Base-by-base conservation (phyloP, 306 rosid species). In the Casuarina cunninghamiana region DNA sequence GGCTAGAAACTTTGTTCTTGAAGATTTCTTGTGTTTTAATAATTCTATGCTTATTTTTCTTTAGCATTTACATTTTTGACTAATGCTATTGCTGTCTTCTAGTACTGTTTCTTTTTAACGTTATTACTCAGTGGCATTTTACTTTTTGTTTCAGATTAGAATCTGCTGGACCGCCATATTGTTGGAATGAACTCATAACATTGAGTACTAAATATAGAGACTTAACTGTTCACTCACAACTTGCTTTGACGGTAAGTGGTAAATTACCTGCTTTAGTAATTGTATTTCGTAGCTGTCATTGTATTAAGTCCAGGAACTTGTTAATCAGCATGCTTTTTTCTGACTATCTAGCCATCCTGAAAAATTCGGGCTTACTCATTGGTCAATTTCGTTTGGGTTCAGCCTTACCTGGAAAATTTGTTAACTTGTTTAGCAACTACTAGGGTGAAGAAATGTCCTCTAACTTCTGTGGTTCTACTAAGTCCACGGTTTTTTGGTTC, bases 221-320 rank as follows among this genome's bases (percentile, higher is more conserved):
- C 84, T 87, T 95, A 82, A 95, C 99, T 71, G 89, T 82, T 86
- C 93, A 95, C 82, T 91, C 99, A 32, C 99, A 95, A 77, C 90
- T 95, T 75, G 89, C 93, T 73, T 86, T 95, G 75, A 93, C 94
- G 9, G 99, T 95, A 84, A 83, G 97, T 74, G 72, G 60, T 74
- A 77, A 53, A 48, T 49, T 19, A 26, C 6, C 55, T 71, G 32
- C 57, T 21, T 45, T 46, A 12, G 39, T 69, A 5, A 12, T 39
- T 69, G 74, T 44, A 10, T 9, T 5, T 70, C 54, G 39, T 26
- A 46, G 37, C 41, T 4, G 26, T 68, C 35, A 2, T 68, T 41
- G 35, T 44, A 19, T 6, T 10, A 49, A 71, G 57, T 71, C 45
- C 17, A 32, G 74, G 55, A 12, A 68, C 17, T 17, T 17, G 19